A percentile compares a stretch with the other conserved stretches of the same genome.
Evolutionary conservation across 495 filamentous ascomycete genomes (phyloP).

Genomic region (Podospora australis): DNA sequence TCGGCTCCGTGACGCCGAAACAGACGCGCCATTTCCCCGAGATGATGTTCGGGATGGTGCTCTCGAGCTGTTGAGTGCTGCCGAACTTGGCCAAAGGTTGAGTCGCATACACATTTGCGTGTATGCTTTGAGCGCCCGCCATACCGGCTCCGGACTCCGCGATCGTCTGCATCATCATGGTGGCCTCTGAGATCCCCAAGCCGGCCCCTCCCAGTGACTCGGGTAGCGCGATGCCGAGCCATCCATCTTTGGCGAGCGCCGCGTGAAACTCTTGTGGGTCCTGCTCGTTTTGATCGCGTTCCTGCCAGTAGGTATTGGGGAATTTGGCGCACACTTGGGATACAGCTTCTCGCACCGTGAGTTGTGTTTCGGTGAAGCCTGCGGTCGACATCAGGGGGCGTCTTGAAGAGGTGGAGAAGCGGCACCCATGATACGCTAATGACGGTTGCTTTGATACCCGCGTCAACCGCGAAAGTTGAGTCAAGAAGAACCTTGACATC

Average conservation of each 20-base stretch:
- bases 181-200: conserved; percentile 73
- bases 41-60: conserved; percentile 62
- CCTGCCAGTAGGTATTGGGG: conserved; percentile 61
- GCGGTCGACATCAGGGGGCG: conserved; percentile 59
- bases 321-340: conserved; percentile 60
- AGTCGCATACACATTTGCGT: conserved; percentile 70
- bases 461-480: background rate
- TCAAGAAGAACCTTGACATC: background rate
- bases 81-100: conserved; percentile 70
- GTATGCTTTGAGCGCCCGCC: conserved; percentile 69
- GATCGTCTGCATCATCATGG: conserved; percentile 81
- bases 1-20: conserved; percentile 60
- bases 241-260: conserved; percentile 70
- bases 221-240: conserved; percentile 73
- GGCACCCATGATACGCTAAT: background rate
- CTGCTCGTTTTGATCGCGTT: conserved; percentile 57
- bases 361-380: conserved; percentile 64
- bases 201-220: conserved; percentile 66
- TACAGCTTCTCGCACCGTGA: conserved; percentile 66
- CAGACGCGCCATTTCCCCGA: conserved; percentile 61
- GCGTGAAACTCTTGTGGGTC: conserved; percentile 70
- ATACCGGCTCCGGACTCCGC: conserved; percentile 71
- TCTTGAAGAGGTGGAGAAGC: conserved; percentile 21
- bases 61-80: conserved; percentile 49
- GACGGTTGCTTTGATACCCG: too few relatives aligned